Base-by-base conservation (phyloP, 148 eudicot genomes). In the Camellia granthamiana region DNA sequence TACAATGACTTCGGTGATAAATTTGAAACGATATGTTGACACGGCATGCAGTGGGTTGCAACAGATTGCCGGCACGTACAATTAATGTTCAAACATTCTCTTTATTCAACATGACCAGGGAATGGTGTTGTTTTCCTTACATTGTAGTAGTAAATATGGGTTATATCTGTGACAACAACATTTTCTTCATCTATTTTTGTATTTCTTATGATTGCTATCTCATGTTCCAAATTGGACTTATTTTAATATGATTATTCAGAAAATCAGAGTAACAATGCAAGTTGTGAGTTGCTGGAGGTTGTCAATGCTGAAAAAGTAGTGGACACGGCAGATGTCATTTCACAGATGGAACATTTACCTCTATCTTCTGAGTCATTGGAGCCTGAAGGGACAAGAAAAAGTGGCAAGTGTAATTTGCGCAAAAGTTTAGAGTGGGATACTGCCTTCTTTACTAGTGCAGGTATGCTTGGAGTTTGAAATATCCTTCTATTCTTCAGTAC, bases 381-480 rank as follows among this genome's bases (percentile, higher is more conserved):
- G 72, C 83, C 88, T 62, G n/a, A n/a, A n/a, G n/a, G n/a, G n/a
- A n/a, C 84, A 30, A 79, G 75, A 81, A 88, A 84, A 80, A 81
- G 18, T 69, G 90, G 87, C 70, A 92, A 90, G 84, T 89, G 84
- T 65, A 96, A 96, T 77, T 77, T 94, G 78, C 95, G 99, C 51
- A 96, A 93, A 83, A 96, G 99, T 85, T 89, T 96, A 89, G 99
- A 98, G 18, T 96, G 99, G 99, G 98, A 96, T 79, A 90, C 86
- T 79, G 98, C 98, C 30, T 96, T 96, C 87, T 94, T 96, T 81
- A 94, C 92, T 0, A 88, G 87, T 87, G 94, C 91, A 81, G 99
- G 99, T 96, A 82, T 75, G 79, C 52, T 80, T 62, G 30, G 55
- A n/a, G 51, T 38, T 54, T 69, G 43, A n/a, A 81, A 23, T 19